phyloP scores from a whole-genome alignment of 805 yeast genomes.

The Crinitomyces ghanaensis region DNA sequence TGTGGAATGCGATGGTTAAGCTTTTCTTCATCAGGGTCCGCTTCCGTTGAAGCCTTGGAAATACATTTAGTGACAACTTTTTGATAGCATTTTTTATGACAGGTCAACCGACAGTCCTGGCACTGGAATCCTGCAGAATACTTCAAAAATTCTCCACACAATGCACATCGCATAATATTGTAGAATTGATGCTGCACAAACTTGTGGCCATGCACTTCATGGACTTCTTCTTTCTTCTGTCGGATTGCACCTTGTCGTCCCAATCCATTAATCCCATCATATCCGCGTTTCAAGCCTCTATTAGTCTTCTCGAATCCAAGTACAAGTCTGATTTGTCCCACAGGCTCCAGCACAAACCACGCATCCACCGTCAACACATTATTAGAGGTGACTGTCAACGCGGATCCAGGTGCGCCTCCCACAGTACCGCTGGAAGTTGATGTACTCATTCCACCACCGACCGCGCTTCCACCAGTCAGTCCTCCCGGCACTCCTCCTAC shows the following conservation, averaged over 20 bases:
- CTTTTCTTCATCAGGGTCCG: conserved; percentile 61
- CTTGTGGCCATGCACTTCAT: conserved; percentile 94
- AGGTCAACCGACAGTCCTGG: conserved; percentile 65
- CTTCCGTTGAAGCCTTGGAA: conserved; percentile 56
- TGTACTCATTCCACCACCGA: conserved; percentile 5
- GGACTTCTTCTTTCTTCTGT: conserved; percentile 72
- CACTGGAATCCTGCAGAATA: conserved; percentile 69
- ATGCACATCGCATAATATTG: conserved; percentile 93
- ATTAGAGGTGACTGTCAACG: too few relatives aligned
- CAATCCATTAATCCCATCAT: conserved; percentile 46
- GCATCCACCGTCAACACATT: conserved; percentile 36
- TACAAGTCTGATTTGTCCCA: conserved; percentile 75
- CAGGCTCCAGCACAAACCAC: conserved; percentile 90
- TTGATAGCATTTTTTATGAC: conserved; percentile 68
- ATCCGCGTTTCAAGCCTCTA: conserved; percentile 32
- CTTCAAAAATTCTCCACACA: conserved; percentile 90
- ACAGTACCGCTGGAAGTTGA: not conserved
- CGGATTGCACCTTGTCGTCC: conserved; percentile 98
- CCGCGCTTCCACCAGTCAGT: conserved; percentile 6
- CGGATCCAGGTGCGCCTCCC: conserved; percentile 2
- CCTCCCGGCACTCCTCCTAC: conserved; percentile 2
- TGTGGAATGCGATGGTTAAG: conserved; percentile 96
- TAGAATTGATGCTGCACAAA: conserved; percentile 92
- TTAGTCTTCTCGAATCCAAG: conserved; percentile 69
- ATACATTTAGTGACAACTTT: conserved; percentile 74